phyloP scores from a whole-genome alignment of 371 early-diverging fungal genomes.

The Racocetra persica region DNA sequence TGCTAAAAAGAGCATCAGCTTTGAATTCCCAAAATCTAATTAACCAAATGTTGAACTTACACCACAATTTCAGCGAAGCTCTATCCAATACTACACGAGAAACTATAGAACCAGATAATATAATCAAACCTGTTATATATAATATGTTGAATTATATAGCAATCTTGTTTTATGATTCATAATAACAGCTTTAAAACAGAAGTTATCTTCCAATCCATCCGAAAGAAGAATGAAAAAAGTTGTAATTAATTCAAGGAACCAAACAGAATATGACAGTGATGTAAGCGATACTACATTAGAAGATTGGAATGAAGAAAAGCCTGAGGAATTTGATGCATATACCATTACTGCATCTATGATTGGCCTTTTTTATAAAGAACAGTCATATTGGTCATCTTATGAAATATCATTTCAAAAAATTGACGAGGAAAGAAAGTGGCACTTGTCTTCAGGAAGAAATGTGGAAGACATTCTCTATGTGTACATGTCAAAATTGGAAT shows the following conservation, averaged over 20 bases:
- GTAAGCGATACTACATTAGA: not conserved
- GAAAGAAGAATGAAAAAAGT: not conserved
- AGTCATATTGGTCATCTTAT: slow-evolving; percentile 10
- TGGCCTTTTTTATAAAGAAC: not conserved
- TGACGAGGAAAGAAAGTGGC: slow-evolving; percentile 12
- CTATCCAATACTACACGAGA: slow-evolving; percentile 14
- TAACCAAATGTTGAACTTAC: slow-evolving; percentile 3
- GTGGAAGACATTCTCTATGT: slow-evolving; percentile 20
- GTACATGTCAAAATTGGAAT: slow-evolving; percentile 28
- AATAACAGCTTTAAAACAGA: not conserved
- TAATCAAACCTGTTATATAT: not conserved
- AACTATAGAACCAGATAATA: slow-evolving; percentile 4
- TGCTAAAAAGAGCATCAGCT: slow-evolving; percentile 8
- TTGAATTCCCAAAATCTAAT: slow-evolving; percentile 22
- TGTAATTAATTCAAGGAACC: not conserved
- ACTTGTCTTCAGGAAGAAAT: slow-evolving; percentile 24
- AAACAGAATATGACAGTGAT: not conserved
- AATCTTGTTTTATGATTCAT: not conserved
- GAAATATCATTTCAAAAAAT: slow-evolving; percentile 23
- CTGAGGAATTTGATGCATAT: not conserved
- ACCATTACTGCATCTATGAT: not conserved
- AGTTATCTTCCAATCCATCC: not conserved
- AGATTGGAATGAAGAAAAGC: not conserved
- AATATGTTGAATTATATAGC: slow-evolving; percentile 3
- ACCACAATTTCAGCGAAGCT: not conserved